Conservation (phyloP, 73 alveolate genomes). For the Durusdinium trenchii region DNA sequence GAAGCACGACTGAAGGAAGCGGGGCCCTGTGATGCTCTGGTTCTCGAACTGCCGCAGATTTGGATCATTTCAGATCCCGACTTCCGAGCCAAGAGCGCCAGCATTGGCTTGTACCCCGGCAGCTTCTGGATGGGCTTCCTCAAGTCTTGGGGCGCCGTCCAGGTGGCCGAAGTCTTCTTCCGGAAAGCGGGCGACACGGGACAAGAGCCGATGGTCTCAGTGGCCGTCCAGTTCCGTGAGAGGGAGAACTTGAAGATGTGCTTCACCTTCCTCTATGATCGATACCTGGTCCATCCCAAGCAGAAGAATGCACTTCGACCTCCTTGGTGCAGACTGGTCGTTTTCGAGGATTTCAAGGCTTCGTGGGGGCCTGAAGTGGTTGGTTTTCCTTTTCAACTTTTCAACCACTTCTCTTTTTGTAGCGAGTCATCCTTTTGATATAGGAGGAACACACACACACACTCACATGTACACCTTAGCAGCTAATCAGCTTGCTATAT, state of each 20-base stretch:
- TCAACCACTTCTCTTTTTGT: too few relatives aligned
- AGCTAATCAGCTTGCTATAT: too few relatives aligned
- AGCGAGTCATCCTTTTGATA: too few relatives aligned
- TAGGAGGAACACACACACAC: too few relatives aligned
- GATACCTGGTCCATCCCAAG: constrained; percentile 84
- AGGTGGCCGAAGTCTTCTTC: constrained; percentile 85
- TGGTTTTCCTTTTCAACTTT: too few relatives aligned
- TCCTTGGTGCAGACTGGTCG: constrained; percentile 76
- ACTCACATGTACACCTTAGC: too few relatives aligned
- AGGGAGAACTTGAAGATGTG: constrained; percentile 71
- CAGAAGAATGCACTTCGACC: constrained; percentile 86
- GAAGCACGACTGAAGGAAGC: constrained; percentile 52
- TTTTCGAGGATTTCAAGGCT: constrained; percentile 52
- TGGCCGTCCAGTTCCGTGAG: constrained; percentile 28
- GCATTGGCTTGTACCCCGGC: constrained; percentile 91
- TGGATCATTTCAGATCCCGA: constrained; percentile 90
- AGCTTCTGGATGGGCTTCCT: constrained; percentile 93
- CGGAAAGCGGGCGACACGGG: constrained; percentile 33
- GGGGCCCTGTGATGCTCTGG: constrained; percentile 35
- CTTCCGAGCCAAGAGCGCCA: constrained; percentile 84
- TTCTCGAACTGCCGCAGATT: constrained; percentile 78
- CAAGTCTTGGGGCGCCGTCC: constrained; percentile 86
- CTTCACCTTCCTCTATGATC: constrained; percentile 74
- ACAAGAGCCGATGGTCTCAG: constrained; percentile 56
- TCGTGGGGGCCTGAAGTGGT: too few relatives aligned